Conservation (phyloP, 192 early-diverging fungal species). For the Coemansia sp. region DNA sequence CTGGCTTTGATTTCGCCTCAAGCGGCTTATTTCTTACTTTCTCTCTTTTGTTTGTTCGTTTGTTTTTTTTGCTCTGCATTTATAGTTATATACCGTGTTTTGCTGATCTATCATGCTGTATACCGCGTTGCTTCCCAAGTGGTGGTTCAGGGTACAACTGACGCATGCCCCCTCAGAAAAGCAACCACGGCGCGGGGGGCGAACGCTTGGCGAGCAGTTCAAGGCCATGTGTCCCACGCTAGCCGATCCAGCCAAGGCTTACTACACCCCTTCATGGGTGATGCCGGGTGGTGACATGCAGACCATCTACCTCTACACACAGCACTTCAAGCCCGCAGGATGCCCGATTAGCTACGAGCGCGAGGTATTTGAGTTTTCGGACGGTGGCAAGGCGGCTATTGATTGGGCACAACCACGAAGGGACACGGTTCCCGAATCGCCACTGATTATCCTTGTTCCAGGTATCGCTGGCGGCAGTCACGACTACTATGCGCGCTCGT, state of each 20-base stretch:
- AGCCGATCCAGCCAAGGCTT: slow-evolving; percentile 52
- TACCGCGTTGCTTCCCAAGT: slow-evolving; percentile 32
- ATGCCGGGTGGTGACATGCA: slow-evolving; percentile 79
- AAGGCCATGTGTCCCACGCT: slow-evolving; percentile 55
- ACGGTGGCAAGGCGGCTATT: slow-evolving; percentile 42
- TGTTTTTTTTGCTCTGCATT: background rate
- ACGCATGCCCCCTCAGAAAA: slow-evolving; percentile 44
- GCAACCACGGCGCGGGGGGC: slow-evolving; percentile 27
- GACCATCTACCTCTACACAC: slow-evolving; percentile 59
- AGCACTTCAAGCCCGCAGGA: slow-evolving; percentile 50
- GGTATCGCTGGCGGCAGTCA: slow-evolving; percentile 46
- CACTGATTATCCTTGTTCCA: slow-evolving; percentile 39
- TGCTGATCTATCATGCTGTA: slow-evolving; percentile 10
- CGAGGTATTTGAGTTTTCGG: slow-evolving; percentile 48
- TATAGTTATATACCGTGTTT: background rate
- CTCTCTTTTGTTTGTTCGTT: background rate
- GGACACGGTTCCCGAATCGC: slow-evolving; percentile 11
- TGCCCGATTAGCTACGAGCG: slow-evolving; percentile 45
- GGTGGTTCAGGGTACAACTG: slow-evolving; percentile 39
- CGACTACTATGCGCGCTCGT: slow-evolving; percentile 51
- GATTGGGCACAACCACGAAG: slow-evolving; percentile 44
- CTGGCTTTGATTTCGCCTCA: background rate
- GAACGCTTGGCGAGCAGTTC: slow-evolving; percentile 33
- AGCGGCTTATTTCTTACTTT: background rate
- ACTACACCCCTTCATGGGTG: slow-evolving; percentile 68